Conservation (phyloP, 1,284 basidiomycete genomes). For the Tylopilus sp. region DNA sequence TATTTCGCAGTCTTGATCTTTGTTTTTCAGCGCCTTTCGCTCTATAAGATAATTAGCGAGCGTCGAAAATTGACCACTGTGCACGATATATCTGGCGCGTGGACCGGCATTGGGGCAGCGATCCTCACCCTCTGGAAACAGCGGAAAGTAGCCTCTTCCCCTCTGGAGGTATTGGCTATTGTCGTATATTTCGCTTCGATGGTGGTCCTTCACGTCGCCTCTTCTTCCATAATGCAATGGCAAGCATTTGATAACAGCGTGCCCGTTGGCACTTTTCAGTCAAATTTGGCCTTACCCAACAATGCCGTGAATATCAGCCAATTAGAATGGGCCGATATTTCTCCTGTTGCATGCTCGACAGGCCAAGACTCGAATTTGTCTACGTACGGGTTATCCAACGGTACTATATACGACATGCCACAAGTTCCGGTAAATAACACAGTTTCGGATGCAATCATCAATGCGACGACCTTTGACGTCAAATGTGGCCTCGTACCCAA, state of each 20-base stretch:
- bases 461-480: constrained; percentile 15
- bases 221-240: constrained; percentile 27
- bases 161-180: constrained; percentile 15
- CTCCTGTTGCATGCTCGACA: not conserved
- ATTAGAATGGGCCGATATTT: not conserved
- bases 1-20: constrained; percentile 22
- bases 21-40: constrained; percentile 16
- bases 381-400: constrained; percentile 7
- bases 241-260: constrained; percentile 11
- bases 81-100: constrained; percentile 20
- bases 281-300: constrained; percentile 6
- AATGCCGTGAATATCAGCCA: not conserved
- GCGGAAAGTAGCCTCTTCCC: constrained; percentile 1
- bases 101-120: constrained; percentile 17
- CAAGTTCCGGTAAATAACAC: not conserved
- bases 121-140: constrained; percentile 8
- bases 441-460: constrained; percentile 13
- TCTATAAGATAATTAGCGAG: not conserved
- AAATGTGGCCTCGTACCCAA: constrained; percentile 18
- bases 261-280: not conserved
- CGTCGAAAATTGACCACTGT: constrained; percentile 14
- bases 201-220: constrained; percentile 17
- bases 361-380: not conserved
- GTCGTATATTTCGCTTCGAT: constrained; percentile 10
- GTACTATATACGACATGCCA: constrained; percentile 11